Evolutionary conservation across 2,329 filamentous ascomycete genomes (phyloP).

Genomic region (Monosporascus sp.): DNA sequence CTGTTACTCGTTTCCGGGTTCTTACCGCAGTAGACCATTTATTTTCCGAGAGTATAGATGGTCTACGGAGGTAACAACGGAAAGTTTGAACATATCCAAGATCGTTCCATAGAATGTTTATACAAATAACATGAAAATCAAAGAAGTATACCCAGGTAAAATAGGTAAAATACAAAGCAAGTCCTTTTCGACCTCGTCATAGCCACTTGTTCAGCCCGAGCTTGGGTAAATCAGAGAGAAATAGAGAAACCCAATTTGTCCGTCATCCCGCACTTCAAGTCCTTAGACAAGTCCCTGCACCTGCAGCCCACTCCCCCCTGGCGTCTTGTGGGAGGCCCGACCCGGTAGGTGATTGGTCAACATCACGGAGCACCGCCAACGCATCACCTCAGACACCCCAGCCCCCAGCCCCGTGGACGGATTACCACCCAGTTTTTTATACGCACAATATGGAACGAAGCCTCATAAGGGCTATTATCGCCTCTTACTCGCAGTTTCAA

Average conservation of each 20-base stretch:
- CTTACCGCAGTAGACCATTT: neutral
- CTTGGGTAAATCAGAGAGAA: neutral
- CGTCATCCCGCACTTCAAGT: neutral
- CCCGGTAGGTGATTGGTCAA: constrained; percentile 15
- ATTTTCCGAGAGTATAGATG: neutral
- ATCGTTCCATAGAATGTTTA: too few relatives aligned
- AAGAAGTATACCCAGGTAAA: too few relatives aligned
- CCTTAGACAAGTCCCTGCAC: neutral
- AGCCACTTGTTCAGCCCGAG: too few relatives aligned
- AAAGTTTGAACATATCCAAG: too few relatives aligned
- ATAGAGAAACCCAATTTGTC: neutral
- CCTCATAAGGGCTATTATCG: neutral
- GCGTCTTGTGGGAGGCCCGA: constrained; percentile 6
- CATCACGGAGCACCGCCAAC: constrained; percentile 21
- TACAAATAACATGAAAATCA: too few relatives aligned
- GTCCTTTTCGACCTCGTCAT: too few relatives aligned
- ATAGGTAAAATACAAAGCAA: too few relatives aligned
- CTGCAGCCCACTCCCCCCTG: neutral
- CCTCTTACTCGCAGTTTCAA: neutral
- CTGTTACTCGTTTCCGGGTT: neutral
- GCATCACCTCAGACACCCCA: constrained; percentile 14
- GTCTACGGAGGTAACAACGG: too few relatives aligned
- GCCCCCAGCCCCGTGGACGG: neutral
- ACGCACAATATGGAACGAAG: neutral
- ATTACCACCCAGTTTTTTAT: neutral